phyloP scores from a whole-genome alignment of 306 rosid genomes.

The Rubus idaeus region DNA sequence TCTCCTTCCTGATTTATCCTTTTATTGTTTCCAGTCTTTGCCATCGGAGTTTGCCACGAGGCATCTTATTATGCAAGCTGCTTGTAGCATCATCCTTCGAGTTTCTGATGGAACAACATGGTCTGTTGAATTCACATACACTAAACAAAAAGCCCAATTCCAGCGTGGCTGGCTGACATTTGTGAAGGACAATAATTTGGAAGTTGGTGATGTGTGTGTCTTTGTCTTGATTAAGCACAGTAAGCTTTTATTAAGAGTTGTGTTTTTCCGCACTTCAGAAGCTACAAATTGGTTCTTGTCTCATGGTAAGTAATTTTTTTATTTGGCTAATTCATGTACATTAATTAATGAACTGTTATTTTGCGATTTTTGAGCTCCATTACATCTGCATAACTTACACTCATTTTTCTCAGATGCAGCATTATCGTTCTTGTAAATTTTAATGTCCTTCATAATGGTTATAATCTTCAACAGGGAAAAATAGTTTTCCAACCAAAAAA shows the following conservation, averaged over 20 bases:
- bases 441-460: background rate
- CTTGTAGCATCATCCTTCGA: constrained; percentile 8
- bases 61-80: background rate
- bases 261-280: background rate
- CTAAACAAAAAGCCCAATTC: background rate
- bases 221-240: background rate
- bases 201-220: constrained; percentile 21
- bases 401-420: background rate
- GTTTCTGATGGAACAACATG: constrained; percentile 13
- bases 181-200: constrained; percentile 19
- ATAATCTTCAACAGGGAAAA: background rate
- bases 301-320: background rate
- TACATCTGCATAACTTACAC: background rate
- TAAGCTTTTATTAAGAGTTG: background rate
- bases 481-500: background rate
- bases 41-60: background rate
- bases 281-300: background rate
- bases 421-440: background rate
- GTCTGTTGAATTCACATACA: background rate
- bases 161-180: constrained; percentile 14
- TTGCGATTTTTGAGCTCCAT: background rate
- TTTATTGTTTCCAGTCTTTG: background rate
- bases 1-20: background rate
- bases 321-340: too few relatives aligned
- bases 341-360: background rate